Evolutionary conservation across 23 red algal species (phyloP).

Genomic region (Cyanidium caldarium): DNA sequence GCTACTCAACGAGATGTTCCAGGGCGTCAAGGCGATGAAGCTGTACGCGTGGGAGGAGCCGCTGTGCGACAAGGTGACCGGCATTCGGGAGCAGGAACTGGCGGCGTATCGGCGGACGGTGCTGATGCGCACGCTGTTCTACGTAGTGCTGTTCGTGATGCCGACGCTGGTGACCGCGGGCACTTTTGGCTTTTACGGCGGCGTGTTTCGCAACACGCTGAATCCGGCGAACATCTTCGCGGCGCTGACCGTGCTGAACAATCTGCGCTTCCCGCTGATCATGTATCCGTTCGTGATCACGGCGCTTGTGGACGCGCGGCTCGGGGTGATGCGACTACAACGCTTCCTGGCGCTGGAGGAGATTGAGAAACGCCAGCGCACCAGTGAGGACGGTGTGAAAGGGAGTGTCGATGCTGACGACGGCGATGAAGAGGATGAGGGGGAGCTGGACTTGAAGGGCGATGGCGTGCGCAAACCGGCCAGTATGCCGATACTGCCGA

Average conservation of each 20-base stretch:
- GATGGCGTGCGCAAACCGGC: no score
- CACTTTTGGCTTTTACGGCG: conserved; percentile 76
- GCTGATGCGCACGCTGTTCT: conserved; percentile 44
- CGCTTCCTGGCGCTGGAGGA: conserved; percentile 52
- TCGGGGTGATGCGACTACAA: conserved; percentile 61
- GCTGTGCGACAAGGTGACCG: conserved; percentile 35
- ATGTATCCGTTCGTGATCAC: conserved; percentile 70
- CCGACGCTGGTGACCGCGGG: conserved; percentile 62
- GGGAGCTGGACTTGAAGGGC: no score
- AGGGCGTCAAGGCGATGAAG: conserved; percentile 92
- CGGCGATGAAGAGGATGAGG: no score
- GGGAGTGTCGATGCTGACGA: no score
- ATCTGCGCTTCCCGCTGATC: conserved; percentile 63
- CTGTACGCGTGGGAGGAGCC: conserved; percentile 96
- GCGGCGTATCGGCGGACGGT: conserved; percentile 37
- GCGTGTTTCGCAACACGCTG: conserved; percentile 48
- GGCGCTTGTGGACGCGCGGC: conserved; percentile 51
- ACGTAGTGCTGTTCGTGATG: conserved; percentile 49
- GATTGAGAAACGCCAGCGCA: conserved; percentile 27
- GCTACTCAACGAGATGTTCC: conserved; percentile 90
- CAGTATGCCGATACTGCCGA: no score
- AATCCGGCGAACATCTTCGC: conserved; percentile 62
- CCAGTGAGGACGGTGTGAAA: no score
- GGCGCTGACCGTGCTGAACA: conserved; percentile 61
- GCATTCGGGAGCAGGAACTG: conserved; percentile 37